These are phyloP conservation scores for Saccharum hybrid DNA, from an alignment of 202 grass and related monocot species.

Conservation along the genomic window DNA sequence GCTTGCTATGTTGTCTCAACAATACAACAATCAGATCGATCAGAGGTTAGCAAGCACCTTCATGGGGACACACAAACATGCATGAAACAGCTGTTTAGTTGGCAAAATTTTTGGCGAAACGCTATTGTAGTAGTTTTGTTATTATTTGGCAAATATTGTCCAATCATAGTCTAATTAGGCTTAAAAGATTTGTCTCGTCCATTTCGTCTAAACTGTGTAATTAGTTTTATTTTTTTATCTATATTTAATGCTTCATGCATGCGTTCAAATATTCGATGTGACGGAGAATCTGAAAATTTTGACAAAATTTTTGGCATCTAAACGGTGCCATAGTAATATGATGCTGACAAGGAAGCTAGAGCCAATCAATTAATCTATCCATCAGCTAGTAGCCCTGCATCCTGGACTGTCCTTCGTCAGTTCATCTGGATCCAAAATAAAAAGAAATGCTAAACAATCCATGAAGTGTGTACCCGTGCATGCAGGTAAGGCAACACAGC, in stretches of 20 bases:
- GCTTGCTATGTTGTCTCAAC: background rate
- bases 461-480: background rate
- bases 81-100: background rate
- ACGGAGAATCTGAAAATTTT: no score
- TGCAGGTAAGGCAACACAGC: constrained; percentile 12
- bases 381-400: background rate
- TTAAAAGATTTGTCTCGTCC: no score
- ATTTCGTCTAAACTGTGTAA: no score
- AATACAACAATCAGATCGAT: background rate
- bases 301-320: no score
- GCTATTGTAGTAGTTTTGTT: no score
- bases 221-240: no score
- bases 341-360: background rate
- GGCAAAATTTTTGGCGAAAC: no score
- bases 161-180: no score
- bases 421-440: constrained; percentile 18
- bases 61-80: background rate
- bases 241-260: no score
- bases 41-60: background rate
- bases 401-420: constrained; percentile 7
- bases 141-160: no score
- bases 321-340: background rate
- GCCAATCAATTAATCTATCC: background rate
- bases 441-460: background rate
- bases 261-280: no score